These are phyloP conservation scores for Phytopythium mirpurense DNA, from an alignment of 352 stramenopile genomes.

Conservation along the genomic window DNA sequence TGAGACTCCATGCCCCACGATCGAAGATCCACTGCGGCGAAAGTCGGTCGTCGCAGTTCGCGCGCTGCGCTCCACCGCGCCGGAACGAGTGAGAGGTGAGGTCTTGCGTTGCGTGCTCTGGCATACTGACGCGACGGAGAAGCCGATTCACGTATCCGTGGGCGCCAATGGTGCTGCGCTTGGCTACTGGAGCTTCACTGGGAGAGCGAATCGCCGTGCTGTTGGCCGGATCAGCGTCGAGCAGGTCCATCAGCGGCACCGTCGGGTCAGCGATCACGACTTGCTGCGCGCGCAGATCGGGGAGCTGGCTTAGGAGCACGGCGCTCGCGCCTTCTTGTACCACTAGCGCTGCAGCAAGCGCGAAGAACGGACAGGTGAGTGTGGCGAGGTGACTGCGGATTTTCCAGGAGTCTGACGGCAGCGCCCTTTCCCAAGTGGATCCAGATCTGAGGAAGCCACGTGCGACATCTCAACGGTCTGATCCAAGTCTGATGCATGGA, in stretches of 20 bases:
- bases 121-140: background rate
- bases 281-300: background rate
- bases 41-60: slow-evolving; percentile 11
- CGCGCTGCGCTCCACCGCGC: slow-evolving; percentile 16
- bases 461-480: no score
- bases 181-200: background rate
- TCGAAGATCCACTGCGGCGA: slow-evolving; percentile 26
- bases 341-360: background rate
- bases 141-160: background rate
- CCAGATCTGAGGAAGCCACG: no score
- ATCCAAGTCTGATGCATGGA: no score
- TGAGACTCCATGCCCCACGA: slow-evolving; percentile 25
- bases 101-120: background rate
- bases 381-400: no score
- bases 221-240: no score
- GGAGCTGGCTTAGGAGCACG: background rate
- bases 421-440: no score
- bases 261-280: background rate
- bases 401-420: no score
- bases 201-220: background rate
- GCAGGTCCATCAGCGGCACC: no score
- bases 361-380: slow-evolving; percentile 2
- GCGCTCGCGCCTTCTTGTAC: background rate
- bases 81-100: slow-evolving; percentile 25
- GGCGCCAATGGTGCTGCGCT: no score